Conservation (phyloP, 495 filamentous ascomycete species). For the Hypomontagnella submonticulosa region DNA sequence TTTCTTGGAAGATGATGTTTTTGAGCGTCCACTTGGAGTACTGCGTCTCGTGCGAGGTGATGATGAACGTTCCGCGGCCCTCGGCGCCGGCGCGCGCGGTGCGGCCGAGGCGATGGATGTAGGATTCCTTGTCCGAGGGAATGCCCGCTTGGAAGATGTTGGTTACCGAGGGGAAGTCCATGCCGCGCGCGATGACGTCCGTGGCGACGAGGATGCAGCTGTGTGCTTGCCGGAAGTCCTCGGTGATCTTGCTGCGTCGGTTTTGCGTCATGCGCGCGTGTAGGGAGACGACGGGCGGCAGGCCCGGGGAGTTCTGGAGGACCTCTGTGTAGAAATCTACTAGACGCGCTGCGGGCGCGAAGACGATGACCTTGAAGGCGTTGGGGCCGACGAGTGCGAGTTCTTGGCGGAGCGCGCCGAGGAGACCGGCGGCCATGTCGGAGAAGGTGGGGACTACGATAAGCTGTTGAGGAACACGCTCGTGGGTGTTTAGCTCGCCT, state of each 20-base stretch:
- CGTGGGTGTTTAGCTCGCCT: slow-evolving; percentile 70
- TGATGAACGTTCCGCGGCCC: slow-evolving; percentile 72
- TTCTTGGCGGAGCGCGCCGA: slow-evolving; percentile 55
- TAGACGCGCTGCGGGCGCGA: slow-evolving; percentile 72
- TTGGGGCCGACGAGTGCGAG: slow-evolving; percentile 57
- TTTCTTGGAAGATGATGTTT: slow-evolving; percentile 49
- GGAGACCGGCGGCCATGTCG: slow-evolving; percentile 64
- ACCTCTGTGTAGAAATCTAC: slow-evolving; percentile 62
- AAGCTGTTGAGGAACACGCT: slow-evolving; percentile 69
- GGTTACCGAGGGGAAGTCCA: slow-evolving; percentile 80
- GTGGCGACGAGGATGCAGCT: slow-evolving; percentile 71
- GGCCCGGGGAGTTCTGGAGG: slow-evolving; percentile 56
- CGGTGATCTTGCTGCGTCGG: slow-evolving; percentile 66
- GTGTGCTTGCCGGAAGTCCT: slow-evolving; percentile 67
- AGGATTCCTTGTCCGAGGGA: slow-evolving; percentile 70
- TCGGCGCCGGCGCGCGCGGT: slow-evolving; percentile 76
- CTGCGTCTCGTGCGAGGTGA: slow-evolving; percentile 69
- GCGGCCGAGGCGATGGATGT: slow-evolving; percentile 79
- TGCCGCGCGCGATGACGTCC: slow-evolving; percentile 77
- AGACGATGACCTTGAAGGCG: slow-evolving; percentile 73
- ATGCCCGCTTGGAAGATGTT: slow-evolving; percentile 77
- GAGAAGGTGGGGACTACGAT: slow-evolving; percentile 64
- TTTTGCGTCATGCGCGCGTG: slow-evolving; percentile 70
- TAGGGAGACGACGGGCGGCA: slow-evolving; percentile 64
- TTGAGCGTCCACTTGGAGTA: slow-evolving; percentile 60